Evolutionary conservation across 2,329 filamentous ascomycete species (phyloP), one percentile per base, ranked within the genome.

Genomic region (Monilinia polystroma): DNA sequence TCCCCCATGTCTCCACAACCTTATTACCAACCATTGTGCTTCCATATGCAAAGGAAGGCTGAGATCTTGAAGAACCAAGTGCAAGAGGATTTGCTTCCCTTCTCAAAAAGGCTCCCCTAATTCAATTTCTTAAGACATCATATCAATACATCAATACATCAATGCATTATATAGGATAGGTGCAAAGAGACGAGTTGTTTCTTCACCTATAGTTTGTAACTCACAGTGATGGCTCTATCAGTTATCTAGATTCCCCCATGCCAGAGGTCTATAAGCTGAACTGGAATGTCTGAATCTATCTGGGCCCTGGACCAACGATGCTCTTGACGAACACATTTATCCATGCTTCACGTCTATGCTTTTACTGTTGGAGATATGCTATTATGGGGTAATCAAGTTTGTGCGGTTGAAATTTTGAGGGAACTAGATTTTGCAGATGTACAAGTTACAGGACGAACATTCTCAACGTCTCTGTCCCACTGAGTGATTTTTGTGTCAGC

Each of bases 321-420:
- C 38, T 12, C 12, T 11, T 26, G 20, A 38, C n/a, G n/a, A 14
- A 60, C 51, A 60, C 38, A 38, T 45, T 49, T 60, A 60, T 60
- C 38, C 57, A 20, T 51, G 14, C 45, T 26, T 60, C 45, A 60
- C n/a, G 35, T 29, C 56, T 20, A 18, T 45, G 41, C 26, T 18
- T 10, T 59, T 59, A 32, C 56, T 45, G 32, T n/a, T 47, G 26
- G 18, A 32, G 18, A 45, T 29, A 47, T 32, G 32, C 41, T 14
- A n/a, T n/a, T n/a, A 47, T 10, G 3, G 7, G 18, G 41, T 47
- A 43, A n/a, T 43, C 57, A 18, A 35, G 43, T 49, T 14, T 3
- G 1, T 49, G 32, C 35, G 8, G 7, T 10, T 11, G 20, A 51
- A 35, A 20, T n/a, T 43, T 35, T 43, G 43, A 49, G n/a, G 26